Evolutionary conservation across 2,329 filamentous ascomycete genomes (phyloP).

Genomic region (Dactylellina leptospora): DNA sequence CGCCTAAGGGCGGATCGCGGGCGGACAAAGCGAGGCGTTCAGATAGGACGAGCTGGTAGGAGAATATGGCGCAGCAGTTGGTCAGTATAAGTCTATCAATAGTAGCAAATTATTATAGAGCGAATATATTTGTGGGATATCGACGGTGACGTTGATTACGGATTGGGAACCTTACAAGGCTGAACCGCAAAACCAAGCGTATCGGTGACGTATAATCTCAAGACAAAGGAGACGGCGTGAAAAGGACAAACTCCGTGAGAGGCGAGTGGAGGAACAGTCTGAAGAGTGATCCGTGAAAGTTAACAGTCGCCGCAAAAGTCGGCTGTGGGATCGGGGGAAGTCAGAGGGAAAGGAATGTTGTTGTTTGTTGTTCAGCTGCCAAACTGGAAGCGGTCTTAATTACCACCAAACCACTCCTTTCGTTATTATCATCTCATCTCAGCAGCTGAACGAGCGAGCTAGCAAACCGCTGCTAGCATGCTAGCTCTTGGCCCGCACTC

Average conservation of each 20-base stretch:
- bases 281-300: conserved; percentile 12
- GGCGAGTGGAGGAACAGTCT: not conserved
- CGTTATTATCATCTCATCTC: too few species aligned
- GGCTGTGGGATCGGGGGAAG: conserved; percentile 31
- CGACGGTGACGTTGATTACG: not conserved
- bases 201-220: not conserved
- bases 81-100: conserved; percentile 13
- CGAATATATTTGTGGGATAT: not conserved
- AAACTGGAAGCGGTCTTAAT: conserved; percentile 30
- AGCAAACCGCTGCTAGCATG: too few species aligned
- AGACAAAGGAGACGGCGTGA: not conserved
- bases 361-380: conserved; percentile 49
- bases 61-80: conserved; percentile 4
- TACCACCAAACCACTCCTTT: conserved; percentile 10
- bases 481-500: too few species aligned
- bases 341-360: conserved; percentile 44
- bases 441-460: too few species aligned
- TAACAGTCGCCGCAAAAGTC: not conserved
- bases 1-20: conserved; percentile 41
- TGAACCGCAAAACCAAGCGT: conserved; percentile 4
- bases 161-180: conserved; percentile 27
- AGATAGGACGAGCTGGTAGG: conserved; percentile 8
- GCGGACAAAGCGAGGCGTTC: conserved; percentile 2
- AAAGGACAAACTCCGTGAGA: not conserved
- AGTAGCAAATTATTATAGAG: not conserved